Percentiles rank a stretch among this genome's conserved stretches.
phyloP scores from a whole-genome alignment of 2,329 filamentous ascomycete species.

The Aureobasidium sp. region DNA sequence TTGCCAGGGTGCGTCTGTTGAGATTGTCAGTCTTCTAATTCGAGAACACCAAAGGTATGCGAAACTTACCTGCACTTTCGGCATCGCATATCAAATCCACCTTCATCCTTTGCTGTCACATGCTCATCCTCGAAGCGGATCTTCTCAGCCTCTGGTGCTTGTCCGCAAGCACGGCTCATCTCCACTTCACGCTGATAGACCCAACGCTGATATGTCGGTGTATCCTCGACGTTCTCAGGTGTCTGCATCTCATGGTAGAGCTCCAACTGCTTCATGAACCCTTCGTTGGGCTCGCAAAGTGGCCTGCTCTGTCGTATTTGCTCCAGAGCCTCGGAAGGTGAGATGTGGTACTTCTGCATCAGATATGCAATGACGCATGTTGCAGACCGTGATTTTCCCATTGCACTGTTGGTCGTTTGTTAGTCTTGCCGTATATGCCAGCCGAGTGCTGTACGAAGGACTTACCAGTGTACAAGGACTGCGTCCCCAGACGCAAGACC shows the following conservation, averaged over 20 bases:
- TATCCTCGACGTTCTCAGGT: slow-evolving; percentile 57
- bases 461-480: slow-evolving; percentile 65
- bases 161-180: slow-evolving; percentile 61
- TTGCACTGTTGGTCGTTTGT: slow-evolving; percentile 57
- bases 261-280: slow-evolving; percentile 82
- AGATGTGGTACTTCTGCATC: slow-evolving; percentile 49
- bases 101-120: slow-evolving; percentile 28
- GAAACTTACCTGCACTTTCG: slow-evolving; percentile 71
- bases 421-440: background rate
- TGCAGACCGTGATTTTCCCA: slow-evolving; percentile 91
- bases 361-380: slow-evolving; percentile 78
- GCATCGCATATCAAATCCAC: slow-evolving; percentile 64
- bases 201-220: slow-evolving; percentile 76
- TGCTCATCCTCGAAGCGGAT: slow-evolving; percentile 75
- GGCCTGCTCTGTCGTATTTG: slow-evolving; percentile 63
- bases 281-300: slow-evolving; percentile 79
- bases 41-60: background rate
- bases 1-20: slow-evolving; percentile 52
- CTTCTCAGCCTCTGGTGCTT: slow-evolving; percentile 65
- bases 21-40: background rate
- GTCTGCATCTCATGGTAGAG: slow-evolving; percentile 84
- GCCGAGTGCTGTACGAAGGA: background rate
- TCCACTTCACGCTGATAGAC: slow-evolving; percentile 58
- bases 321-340: slow-evolving; percentile 56
- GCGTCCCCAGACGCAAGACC: slow-evolving; percentile 56